A percentile compares a stretch with the other conserved stretches of the same genome.
phyloP scores from a whole-genome alignment of 2,329 filamentous ascomycete species.

The Domatiomyces globalis region DNA sequence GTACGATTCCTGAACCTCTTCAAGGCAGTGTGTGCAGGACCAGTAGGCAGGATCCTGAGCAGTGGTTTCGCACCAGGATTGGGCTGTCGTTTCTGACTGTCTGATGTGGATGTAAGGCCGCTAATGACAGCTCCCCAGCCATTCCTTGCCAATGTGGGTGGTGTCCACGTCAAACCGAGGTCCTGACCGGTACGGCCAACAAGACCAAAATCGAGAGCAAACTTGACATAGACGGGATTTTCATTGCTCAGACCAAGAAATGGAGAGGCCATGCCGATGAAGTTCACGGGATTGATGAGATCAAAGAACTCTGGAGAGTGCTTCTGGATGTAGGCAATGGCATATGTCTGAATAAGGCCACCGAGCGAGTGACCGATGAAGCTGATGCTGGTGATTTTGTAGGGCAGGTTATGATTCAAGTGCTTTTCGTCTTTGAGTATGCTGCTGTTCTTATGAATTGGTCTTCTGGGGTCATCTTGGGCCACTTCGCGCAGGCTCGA shows the following conservation, averaged over 20 bases:
- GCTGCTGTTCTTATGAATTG: conserved; percentile 48
- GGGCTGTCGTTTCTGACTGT: conserved; percentile 53
- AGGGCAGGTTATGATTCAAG: conserved; percentile 34
- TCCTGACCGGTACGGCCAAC: conserved; percentile 95
- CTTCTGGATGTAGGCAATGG: conserved; percentile 76
- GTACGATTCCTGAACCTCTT: conserved; percentile 61
- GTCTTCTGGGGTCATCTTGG: conserved; percentile 33
- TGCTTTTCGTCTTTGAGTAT: conserved; percentile 37
- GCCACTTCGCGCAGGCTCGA: conserved; percentile 24
- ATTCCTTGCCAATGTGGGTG: conserved; percentile 52
- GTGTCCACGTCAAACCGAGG: conserved; percentile 79
- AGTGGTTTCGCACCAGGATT: conserved; percentile 66
- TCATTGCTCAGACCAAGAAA: conserved; percentile 85
- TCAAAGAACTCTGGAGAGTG: conserved; percentile 70
- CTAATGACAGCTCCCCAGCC: conserved; percentile 68
- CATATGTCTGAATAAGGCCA: conserved; percentile 74
- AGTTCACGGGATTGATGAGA: conserved; percentile 73
- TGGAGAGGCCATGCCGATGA: conserved; percentile 79
- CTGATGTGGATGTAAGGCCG: conserved; percentile 35
- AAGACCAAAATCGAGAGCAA: conserved; percentile 87
- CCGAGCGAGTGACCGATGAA: conserved; percentile 82
- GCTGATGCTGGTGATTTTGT: conserved; percentile 66
- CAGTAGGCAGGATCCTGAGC: conserved; percentile 61
- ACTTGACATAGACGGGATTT: conserved; percentile 93
- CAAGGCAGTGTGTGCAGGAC: conserved; percentile 72